These are phyloP conservation scores for Trametes gibbosa DNA, from an alignment of 768 basidiomycete species.

Conservation along the genomic window DNA sequence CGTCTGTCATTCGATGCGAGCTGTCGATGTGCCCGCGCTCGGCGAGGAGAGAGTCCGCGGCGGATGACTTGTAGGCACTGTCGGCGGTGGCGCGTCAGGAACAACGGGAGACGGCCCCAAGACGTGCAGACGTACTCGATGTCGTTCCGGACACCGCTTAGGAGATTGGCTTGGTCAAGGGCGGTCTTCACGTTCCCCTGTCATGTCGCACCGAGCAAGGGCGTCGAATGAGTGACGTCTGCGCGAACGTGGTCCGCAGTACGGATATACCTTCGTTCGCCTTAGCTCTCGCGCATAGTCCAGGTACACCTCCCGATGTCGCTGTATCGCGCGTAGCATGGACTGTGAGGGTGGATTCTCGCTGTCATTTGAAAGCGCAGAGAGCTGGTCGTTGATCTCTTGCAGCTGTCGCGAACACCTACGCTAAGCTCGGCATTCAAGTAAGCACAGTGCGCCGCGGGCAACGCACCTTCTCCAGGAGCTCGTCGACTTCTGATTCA, in stretches of 20 bases:
- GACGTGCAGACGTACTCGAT: conserved; percentile 66
- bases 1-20: conserved; percentile 93
- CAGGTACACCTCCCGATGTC: conserved; percentile 86
- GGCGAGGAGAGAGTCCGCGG: conserved; percentile 80
- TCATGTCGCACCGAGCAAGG: not conserved
- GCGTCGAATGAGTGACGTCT: not conserved
- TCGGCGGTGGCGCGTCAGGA: not conserved
- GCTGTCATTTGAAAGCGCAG: conserved; percentile 61
- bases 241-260: not conserved
- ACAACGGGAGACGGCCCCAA: not conserved
- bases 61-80: conserved; percentile 89
- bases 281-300: conserved; percentile 84
- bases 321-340: conserved; percentile 84
- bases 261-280: conserved; percentile 69
- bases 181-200: conserved; percentile 81
- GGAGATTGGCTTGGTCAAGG: conserved; percentile 80
- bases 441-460: not conserved
- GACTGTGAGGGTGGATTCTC: conserved; percentile 73
- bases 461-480: conserved; percentile 75
- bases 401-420: conserved; percentile 54
- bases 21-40: conserved; percentile 90
- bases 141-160: conserved; percentile 90
- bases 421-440: conserved; percentile 17
- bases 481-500: conserved; percentile 82
- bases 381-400: conserved; percentile 83